These are phyloP conservation scores for Globisporangium lucens DNA, from an alignment of 352 stramenopile genomes.

Conservation along the genomic window DNA sequence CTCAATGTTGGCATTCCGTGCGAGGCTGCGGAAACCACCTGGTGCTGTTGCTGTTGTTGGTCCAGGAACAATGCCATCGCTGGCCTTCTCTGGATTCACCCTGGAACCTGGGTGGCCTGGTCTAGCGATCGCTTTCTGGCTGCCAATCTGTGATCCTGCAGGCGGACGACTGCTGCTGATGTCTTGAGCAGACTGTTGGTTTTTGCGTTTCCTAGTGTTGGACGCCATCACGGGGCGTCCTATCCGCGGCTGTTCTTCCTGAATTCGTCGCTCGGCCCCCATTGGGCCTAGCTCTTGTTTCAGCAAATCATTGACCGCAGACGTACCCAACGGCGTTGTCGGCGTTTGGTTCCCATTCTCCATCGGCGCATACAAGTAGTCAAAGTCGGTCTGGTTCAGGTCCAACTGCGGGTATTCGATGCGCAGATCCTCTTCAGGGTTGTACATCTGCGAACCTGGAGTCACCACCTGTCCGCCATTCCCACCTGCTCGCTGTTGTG, in stretches of 20 bases:
- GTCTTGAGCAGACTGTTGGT: slow-evolving; percentile 7
- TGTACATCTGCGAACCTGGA: slow-evolving; percentile 26
- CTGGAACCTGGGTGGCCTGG: neutral
- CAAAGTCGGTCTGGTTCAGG: slow-evolving; percentile 70
- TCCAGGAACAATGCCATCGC: slow-evolving; percentile 1
- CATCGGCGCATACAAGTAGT: slow-evolving; percentile 69
- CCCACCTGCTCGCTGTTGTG: neutral
- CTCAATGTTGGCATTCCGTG: slow-evolving; percentile 39
- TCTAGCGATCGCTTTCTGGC: slow-evolving; percentile 7
- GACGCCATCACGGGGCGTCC: slow-evolving; percentile 34
- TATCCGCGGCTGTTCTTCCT: slow-evolving; percentile 22
- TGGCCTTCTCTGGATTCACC: slow-evolving; percentile 5
- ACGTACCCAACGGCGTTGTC: slow-evolving; percentile 39
- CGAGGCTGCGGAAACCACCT: slow-evolving; percentile 32
- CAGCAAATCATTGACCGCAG: slow-evolving; percentile 18
- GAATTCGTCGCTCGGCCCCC: slow-evolving; percentile 5
- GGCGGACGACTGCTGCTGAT: neutral
- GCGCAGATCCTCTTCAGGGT: slow-evolving; percentile 64
- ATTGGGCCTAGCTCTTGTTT: slow-evolving; percentile 22
- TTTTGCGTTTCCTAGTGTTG: slow-evolving; percentile 42
- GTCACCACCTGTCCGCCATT: slow-evolving; percentile 4
- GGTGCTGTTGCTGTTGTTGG: neutral
- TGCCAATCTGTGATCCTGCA: neutral
- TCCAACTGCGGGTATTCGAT: slow-evolving; percentile 68
- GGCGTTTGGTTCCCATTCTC: slow-evolving; percentile 40